These are phyloP conservation scores for Hansenula sp. DNA, from an alignment of 1,139 yeast genomes.

Conservation along the genomic window DNA sequence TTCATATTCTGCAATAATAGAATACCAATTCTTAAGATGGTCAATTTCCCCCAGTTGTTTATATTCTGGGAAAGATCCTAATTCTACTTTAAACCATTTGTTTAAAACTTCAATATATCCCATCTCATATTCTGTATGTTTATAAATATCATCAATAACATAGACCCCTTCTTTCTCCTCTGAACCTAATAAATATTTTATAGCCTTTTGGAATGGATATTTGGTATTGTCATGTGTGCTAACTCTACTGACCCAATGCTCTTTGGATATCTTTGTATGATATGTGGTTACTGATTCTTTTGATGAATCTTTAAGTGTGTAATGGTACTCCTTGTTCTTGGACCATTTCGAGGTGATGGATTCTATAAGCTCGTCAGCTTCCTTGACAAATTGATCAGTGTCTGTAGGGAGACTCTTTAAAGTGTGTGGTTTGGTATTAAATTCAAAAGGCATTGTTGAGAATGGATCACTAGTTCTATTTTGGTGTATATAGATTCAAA, in stretches of 20 bases:
- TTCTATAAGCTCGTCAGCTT: constrained; percentile 22
- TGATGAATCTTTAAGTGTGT: constrained; percentile 19
- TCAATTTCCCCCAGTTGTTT: constrained; percentile 9
- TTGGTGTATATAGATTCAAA: too few relatives aligned
- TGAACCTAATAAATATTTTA: constrained; percentile 29
- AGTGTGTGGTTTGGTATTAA: constrained; percentile 13
- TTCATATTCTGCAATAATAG: constrained; percentile 27
- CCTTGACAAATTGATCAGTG: constrained; percentile 17
- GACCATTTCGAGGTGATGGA: constrained; percentile 24
- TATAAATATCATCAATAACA: constrained; percentile 20
- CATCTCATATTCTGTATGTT: constrained; percentile 25
- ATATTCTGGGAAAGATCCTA: constrained; percentile 14
- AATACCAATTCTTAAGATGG: constrained; percentile 22
- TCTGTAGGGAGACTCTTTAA: constrained; percentile 19
- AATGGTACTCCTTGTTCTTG: constrained; percentile 25
- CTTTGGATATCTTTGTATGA: constrained; percentile 28
- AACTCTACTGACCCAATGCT: constrained; percentile 43
- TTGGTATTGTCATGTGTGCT: constrained; percentile 33
- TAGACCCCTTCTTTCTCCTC: constrained; percentile 9
- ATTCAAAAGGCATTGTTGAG: constrained; percentile 10
- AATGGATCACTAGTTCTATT: too few relatives aligned
- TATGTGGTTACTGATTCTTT: constrained; percentile 33
- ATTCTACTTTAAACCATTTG: constrained; percentile 18
- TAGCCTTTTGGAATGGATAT: constrained; percentile 33
- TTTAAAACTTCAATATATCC: constrained; percentile 27